These are phyloP conservation scores for Coniella vitis DNA, from an alignment of 2,329 filamentous ascomycete species.

Conservation along the genomic window DNA sequence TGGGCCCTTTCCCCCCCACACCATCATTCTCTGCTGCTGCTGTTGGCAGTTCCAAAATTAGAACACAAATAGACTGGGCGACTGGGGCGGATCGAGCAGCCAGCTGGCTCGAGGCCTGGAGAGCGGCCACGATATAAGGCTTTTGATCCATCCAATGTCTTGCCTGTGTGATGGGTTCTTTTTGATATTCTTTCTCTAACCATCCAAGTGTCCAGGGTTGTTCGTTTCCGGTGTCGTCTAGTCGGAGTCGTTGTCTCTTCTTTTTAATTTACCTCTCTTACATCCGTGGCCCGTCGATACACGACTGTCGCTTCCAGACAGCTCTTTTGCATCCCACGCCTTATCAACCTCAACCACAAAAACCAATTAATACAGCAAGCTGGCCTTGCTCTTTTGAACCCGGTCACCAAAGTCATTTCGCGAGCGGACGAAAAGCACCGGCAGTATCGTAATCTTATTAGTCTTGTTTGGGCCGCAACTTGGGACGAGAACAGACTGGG, in stretches of 20 bases:
- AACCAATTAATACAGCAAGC: constrained; percentile 37
- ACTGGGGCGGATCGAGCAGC: constrained; percentile 20
- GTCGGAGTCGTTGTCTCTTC: constrained; percentile 33
- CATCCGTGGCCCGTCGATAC: constrained; percentile 25
- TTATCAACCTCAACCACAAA: constrained; percentile 24
- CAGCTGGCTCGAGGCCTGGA: constrained; percentile 29
- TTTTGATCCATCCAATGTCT: constrained; percentile 37
- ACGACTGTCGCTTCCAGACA: constrained; percentile 16
- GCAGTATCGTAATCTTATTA: constrained; percentile 29
- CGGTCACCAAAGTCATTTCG: constrained; percentile 37
- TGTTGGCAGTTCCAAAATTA: constrained; percentile 33
- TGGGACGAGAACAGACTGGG: constrained; percentile 27
- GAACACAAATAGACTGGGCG: constrained; percentile 29
- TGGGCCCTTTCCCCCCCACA: no score
- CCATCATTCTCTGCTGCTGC: constrained; percentile 7
- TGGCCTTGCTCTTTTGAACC: constrained; percentile 48
- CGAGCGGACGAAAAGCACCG: constrained; percentile 29
- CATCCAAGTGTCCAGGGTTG: constrained; percentile 34
- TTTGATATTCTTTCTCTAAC: constrained; percentile 31
- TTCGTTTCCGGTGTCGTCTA: constrained; percentile 44
- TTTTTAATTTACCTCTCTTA: constrained; percentile 24
- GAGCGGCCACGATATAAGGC: constrained; percentile 52
- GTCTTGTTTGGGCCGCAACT: constrained; percentile 17
- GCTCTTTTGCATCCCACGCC: no score
- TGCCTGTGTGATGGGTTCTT: constrained; percentile 24